Evolutionary conservation across 177 flowering plant species (phyloP).

Genomic region (Tripterygium wilfordii): DNA sequence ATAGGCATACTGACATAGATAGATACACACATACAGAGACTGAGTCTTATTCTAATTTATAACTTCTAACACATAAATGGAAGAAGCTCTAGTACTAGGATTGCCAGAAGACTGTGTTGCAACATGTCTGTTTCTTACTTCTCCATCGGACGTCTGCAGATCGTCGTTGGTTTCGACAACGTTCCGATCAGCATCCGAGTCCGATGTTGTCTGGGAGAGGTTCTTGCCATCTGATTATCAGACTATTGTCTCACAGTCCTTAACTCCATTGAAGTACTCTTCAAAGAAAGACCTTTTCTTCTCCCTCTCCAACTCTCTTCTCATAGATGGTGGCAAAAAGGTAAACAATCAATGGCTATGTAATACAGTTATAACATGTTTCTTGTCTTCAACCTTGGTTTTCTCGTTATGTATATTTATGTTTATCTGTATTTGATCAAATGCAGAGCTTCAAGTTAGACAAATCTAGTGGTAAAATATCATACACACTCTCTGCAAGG

Average conservation of each 20-base stretch:
- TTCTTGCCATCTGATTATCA: constrained; percentile 47
- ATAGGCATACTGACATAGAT: too few relatives aligned
- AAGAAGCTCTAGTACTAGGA: background rate
- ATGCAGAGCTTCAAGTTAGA: constrained; percentile 27
- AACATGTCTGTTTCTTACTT: constrained; percentile 29
- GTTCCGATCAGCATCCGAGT: constrained; percentile 28
- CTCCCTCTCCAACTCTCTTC: constrained; percentile 30
- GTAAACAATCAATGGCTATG: constrained; percentile 12
- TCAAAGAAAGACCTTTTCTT: constrained; percentile 48
- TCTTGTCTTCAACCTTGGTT: background rate
- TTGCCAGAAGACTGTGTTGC: constrained; percentile 50
- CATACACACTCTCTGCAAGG: constrained; percentile 27
- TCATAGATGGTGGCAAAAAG: constrained; percentile 46
- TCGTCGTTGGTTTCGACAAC: constrained; percentile 22
- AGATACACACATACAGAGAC: too few relatives aligned
- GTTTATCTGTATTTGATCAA: background rate
- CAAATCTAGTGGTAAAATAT: constrained; percentile 20
- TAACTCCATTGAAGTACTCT: constrained; percentile 14
- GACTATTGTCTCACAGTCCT: constrained; percentile 19
- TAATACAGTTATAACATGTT: too few relatives aligned
- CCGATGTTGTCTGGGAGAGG: constrained; percentile 44
- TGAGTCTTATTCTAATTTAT: too few relatives aligned
- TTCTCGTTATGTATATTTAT: too few relatives aligned
- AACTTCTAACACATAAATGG: background rate
- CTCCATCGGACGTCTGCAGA: constrained; percentile 42